Conservation (phyloP, 1,284 basidiomycete species). For the Malassezia vespertilionis region DNA sequence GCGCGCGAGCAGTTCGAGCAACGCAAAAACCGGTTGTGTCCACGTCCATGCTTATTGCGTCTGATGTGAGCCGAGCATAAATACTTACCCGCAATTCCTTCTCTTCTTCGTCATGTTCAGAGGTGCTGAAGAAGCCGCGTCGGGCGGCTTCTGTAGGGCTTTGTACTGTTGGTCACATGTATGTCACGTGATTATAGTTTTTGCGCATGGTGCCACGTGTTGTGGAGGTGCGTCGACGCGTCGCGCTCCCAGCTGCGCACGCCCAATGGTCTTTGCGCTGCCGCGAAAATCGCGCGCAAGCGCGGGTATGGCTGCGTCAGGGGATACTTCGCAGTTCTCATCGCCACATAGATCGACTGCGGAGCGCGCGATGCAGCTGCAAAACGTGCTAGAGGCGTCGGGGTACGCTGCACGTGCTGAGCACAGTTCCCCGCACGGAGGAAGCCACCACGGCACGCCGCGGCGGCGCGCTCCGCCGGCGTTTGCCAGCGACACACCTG, state of each 20-base stretch:
- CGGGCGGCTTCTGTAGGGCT: neutral
- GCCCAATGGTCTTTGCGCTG: conserved; percentile 15
- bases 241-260: neutral
- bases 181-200: conserved; percentile 17
- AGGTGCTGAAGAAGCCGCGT: conserved; percentile 11
- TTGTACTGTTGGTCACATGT: conserved; percentile 8
- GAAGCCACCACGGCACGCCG: conserved; percentile 1
- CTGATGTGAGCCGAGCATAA: conserved; percentile 47
- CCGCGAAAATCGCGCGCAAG: conserved; percentile 17
- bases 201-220: conserved; percentile 1
- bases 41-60: conserved; percentile 63
- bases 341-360: neutral
- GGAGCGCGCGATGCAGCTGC: conserved; percentile 7
- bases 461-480: conserved; percentile 7
- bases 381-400: conserved; percentile 8
- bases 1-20: conserved; percentile 86
- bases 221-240: neutral
- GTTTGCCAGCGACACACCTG: conserved; percentile 3
- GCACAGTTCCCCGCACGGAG: too few species aligned
- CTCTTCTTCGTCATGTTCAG: conserved; percentile 77
- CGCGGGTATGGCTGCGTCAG: neutral
- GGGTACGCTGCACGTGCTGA: neutral
- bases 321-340: neutral
- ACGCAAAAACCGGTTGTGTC: conserved; percentile 83
- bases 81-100: conserved; percentile 62